A percentile compares a stretch with the other conserved stretches of the same genome.
These are phyloP conservation scores for Aureococcus anophagefferens DNA, from an alignment of 108 stramenopile species.

Conservation along the genomic window DNA sequence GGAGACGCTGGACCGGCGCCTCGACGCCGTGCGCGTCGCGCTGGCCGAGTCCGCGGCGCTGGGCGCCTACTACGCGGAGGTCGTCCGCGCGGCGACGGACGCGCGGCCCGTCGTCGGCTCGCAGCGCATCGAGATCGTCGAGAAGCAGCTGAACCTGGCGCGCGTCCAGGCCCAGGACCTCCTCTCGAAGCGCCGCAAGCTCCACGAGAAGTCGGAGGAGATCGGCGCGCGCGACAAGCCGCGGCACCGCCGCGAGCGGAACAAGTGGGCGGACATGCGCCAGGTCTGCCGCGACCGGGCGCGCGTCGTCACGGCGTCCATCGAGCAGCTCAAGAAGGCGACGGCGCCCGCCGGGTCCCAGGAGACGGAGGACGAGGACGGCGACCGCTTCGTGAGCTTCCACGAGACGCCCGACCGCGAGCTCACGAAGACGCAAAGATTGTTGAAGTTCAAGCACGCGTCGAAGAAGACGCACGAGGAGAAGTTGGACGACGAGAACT, in stretches of 20 bases:
- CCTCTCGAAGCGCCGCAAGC: neutral
- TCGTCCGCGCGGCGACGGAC: conserved; percentile 19
- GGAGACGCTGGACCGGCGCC: conserved; percentile 26
- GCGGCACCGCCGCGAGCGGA: neutral
- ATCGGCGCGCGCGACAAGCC: neutral
- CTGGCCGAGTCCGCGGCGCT: conserved; percentile 3
- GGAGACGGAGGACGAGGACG: too few relatives aligned
- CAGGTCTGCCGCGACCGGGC: neutral
- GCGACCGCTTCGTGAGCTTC: too few relatives aligned
- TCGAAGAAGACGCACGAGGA: too few relatives aligned
- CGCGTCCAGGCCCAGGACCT: conserved; percentile 28
- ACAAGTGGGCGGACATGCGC: neutral
- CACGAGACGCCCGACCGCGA: too few relatives aligned
- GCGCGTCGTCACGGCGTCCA: too few relatives aligned
- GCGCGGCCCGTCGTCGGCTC: conserved; percentile 18
- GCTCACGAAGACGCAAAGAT: too few relatives aligned
- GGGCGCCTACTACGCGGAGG: conserved; percentile 7
- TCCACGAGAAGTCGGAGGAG: conserved; percentile 1
- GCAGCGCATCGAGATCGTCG: conserved; percentile 27
- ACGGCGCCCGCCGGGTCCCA: too few relatives aligned
- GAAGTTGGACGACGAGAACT: too few relatives aligned
- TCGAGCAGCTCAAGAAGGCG: too few relatives aligned
- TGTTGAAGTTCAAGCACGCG: too few relatives aligned
- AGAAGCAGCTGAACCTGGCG: conserved; percentile 26
- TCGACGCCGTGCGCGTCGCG: conserved; percentile 21